Percentiles rank a stretch among this genome's conserved stretches.
Evolutionary conservation across 768 basidiomycete species (phyloP).

Genomic region (Rhizopogon vesiculosus): DNA sequence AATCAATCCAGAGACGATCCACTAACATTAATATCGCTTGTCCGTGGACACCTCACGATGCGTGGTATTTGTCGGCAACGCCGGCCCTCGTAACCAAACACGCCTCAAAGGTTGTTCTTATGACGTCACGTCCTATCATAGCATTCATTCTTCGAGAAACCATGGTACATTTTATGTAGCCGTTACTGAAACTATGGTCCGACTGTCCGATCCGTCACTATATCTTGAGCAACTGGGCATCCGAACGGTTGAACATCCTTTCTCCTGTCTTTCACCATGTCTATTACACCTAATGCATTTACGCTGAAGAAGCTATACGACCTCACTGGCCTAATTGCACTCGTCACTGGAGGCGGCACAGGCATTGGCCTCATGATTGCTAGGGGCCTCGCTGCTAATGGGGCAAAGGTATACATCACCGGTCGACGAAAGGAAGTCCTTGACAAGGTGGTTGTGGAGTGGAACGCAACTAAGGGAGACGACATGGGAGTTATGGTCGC

Average conservation of each 20-base stretch:
- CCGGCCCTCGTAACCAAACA: no score
- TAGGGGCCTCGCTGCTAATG: conserved; percentile 67
- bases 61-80: no score
- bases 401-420: conserved; percentile 79
- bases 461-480: conserved; percentile 33
- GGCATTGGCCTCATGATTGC: conserved; percentile 65
- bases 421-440: conserved; percentile 65
- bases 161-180: no score
- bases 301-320: conserved; percentile 34
- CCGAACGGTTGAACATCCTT: neutral
- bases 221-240: no score
- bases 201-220: no score
- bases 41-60: no score
- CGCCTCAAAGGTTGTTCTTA: no score
- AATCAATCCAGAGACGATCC: no score
- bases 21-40: no score
- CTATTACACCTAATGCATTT: conserved; percentile 14
- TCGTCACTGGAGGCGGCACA: conserved; percentile 46
- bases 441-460: conserved; percentile 46
- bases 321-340: conserved; percentile 51
- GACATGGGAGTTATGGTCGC: conserved; percentile 49
- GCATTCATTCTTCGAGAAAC: no score
- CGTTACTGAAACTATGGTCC: no score
- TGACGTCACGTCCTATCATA: no score
- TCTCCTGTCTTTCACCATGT: conserved; percentile 11